These are phyloP conservation scores for Daucus carota DNA, from an alignment of 129 eudicot species.

Conservation along the genomic window DNA sequence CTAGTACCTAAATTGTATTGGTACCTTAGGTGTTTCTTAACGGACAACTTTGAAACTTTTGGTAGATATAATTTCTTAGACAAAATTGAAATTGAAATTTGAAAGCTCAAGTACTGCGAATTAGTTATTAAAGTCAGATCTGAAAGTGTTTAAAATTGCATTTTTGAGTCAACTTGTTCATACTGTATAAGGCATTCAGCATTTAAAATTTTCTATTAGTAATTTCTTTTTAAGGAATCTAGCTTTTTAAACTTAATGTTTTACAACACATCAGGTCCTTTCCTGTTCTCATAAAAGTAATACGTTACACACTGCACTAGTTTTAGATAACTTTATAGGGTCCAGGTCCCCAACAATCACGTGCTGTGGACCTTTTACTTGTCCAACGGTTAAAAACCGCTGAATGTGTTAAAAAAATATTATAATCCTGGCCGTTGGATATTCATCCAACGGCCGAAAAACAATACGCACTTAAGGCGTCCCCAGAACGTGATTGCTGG, in stretches of 20 bases:
- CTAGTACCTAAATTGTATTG: neutral
- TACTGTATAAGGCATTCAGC: neutral
- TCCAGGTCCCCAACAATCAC: too few species aligned
- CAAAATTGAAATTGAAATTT: too few species aligned
- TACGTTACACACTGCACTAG: neutral
- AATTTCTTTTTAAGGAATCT: neutral
- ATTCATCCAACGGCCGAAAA: too few species aligned
- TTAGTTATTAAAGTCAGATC: neutral
- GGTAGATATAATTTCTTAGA: too few species aligned
- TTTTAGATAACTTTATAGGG: too few species aligned
- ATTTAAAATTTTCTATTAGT: neutral
- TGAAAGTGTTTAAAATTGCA: neutral
- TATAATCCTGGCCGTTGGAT: too few species aligned
- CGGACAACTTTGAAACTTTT: neutral
- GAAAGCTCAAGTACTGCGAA: neutral
- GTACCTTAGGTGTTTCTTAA: neutral
- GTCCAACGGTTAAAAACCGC: too few species aligned
- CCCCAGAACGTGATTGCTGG: too few species aligned
- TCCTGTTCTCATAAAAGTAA: neutral
- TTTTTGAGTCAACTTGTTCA: neutral
- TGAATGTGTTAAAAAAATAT: too few species aligned
- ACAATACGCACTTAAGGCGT: too few species aligned
- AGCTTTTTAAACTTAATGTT: too few species aligned
- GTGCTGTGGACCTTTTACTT: too few species aligned
- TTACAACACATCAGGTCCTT: neutral